Evolutionary conservation across 2,329 filamentous ascomycete species (phyloP).

Genomic region (Colletotrichum tamarilloi): DNA sequence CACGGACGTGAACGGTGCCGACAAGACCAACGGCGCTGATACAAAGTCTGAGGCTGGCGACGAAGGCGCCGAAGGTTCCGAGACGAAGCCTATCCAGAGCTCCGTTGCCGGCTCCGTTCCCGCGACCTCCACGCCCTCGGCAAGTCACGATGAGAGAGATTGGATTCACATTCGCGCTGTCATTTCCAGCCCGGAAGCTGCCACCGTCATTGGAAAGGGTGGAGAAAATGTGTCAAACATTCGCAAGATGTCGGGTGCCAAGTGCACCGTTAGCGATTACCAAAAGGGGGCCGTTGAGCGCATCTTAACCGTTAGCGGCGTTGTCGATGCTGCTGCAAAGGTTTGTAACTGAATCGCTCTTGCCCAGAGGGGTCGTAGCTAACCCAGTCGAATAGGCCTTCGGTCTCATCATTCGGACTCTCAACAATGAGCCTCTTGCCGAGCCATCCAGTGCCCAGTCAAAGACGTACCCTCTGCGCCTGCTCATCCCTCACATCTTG

Average conservation of each 20-base stretch:
- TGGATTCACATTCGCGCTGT: constrained; percentile 98
- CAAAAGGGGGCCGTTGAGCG: constrained; percentile 96
- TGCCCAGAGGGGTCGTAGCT: neutral
- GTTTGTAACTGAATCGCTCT: constrained; percentile 55
- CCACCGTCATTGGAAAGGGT: constrained; percentile 97
- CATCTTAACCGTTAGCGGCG: constrained; percentile 95
- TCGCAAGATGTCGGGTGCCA: constrained; percentile 91
- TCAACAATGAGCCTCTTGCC: constrained; percentile 95
- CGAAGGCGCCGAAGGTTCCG: constrained; percentile 57
- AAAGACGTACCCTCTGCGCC: constrained; percentile 95
- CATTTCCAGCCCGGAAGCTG: constrained; percentile 96
- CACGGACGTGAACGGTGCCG: constrained; percentile 60
- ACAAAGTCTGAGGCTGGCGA: constrained; percentile 73
- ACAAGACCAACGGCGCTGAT: constrained; percentile 63
- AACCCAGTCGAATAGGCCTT: constrained; percentile 74
- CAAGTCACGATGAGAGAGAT: constrained; percentile 85
- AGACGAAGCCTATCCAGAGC: constrained; percentile 56
- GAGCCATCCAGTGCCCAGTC: constrained; percentile 91
- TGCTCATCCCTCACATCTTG: constrained; percentile 95
- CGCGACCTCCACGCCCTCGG: constrained; percentile 54
- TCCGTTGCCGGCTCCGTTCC: constrained; percentile 48
- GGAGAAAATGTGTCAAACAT: constrained; percentile 99
- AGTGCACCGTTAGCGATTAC: constrained; percentile 99
- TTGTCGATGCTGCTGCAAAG: constrained; percentile 97
- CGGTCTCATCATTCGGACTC: constrained; percentile 95